Conservation (phyloP, 176 grass and related monocot genomes). For the Paspalum notatum region DNA sequence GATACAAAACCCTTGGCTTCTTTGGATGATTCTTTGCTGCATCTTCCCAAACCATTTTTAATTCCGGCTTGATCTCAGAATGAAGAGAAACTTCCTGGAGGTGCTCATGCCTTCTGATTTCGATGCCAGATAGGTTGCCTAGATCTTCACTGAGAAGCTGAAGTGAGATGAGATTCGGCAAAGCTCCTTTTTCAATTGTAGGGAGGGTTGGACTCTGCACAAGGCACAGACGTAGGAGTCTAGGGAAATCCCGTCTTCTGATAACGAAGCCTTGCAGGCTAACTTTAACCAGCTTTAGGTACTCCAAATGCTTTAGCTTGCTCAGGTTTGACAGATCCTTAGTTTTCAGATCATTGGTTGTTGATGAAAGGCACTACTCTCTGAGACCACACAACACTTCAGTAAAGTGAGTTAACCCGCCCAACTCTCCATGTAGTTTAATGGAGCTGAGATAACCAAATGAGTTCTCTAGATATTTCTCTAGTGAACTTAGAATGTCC, state of each 20-base stretch:
- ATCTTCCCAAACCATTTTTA: not conserved
- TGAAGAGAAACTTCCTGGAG: not conserved
- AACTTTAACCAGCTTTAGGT: not conserved
- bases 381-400: not conserved
- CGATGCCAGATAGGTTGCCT: not conserved
- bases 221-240: not conserved
- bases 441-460: conserved; percentile 20
- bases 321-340: not conserved
- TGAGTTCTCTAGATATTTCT: not conserved
- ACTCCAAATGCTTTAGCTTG: not conserved
- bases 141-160: not conserved
- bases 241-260: not conserved
- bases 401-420: not conserved
- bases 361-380: conserved; percentile 1
- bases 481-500: not conserved
- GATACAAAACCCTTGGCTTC: not conserved
- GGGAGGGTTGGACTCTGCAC: not conserved
- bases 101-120: not conserved
- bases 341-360: not conserved
- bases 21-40: not conserved
- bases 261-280: not conserved
- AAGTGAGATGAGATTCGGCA: not conserved
- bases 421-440: not conserved
- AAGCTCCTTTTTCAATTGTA: not conserved
- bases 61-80: not conserved